Percentiles rank a stretch among this genome's conserved stretches.
phyloP scores from a whole-genome alignment of 2,329 filamentous ascomycete genomes.

The Alternaria arbusti region DNA sequence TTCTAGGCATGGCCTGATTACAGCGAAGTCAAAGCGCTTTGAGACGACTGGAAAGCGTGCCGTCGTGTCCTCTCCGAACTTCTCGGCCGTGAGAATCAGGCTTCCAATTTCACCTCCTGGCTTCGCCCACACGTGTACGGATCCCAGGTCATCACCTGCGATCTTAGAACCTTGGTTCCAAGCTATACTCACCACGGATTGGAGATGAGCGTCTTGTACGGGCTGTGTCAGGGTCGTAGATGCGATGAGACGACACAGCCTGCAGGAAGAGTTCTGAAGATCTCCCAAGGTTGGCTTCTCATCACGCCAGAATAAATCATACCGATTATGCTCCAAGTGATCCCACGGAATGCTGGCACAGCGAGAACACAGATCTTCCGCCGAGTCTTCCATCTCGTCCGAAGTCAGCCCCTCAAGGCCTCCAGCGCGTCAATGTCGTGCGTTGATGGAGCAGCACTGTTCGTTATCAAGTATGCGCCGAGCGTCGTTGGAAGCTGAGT shows the following conservation, averaged over 20 bases:
- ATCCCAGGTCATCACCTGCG: no score
- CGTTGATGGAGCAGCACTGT: background rate
- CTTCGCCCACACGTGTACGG: accelerated
- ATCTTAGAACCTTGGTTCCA: no score
- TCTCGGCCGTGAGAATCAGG: background rate
- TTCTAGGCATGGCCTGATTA: accelerated
- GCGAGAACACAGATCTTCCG: background rate
- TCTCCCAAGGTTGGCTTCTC: background rate
- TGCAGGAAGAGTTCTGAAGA: background rate
- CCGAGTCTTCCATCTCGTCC: background rate
- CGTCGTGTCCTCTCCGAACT: no score
- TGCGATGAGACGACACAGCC: background rate
- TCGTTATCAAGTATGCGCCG: background rate
- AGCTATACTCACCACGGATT: no score
- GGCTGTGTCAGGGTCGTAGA: no score
- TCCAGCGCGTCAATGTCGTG: background rate
- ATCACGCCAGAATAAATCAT: no score
- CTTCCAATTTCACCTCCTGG: no score
- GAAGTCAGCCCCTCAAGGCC: background rate
- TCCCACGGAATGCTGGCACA: background rate
- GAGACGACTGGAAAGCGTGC: accelerated
- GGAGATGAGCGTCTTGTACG: no score
- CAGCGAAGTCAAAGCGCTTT: background rate
- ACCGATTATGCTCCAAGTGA: background rate
- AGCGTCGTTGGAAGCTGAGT: background rate